Percentiles rank a stretch among this genome's conserved stretches.
phyloP scores from a whole-genome alignment of 2,329 filamentous ascomycete species.

The Aspergillus vadensis region DNA sequence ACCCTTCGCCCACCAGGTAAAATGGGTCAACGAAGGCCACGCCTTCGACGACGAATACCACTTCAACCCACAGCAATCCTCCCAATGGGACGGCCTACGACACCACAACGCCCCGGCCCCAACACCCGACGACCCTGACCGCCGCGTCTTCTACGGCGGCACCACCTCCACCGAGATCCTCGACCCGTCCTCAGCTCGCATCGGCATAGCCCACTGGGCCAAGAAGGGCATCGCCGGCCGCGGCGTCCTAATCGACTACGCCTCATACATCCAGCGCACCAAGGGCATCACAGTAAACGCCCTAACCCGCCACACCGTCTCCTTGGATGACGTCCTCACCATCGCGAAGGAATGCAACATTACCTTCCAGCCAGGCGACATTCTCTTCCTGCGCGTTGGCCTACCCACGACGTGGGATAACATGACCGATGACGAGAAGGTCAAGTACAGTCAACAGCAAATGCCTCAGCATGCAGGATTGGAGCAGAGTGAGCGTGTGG shows the following conservation, averaged over 20 bases:
- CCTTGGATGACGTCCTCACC: constrained; percentile 38
- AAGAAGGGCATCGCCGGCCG: constrained; percentile 43
- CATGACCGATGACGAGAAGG: constrained; percentile 32
- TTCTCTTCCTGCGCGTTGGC: constrained; percentile 44
- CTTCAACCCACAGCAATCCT: constrained; percentile 57
- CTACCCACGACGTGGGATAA: constrained; percentile 37
- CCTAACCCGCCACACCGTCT: constrained; percentile 35
- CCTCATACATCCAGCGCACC: constrained; percentile 35
- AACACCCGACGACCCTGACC: constrained; percentile 30
- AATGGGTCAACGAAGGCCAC: constrained; percentile 46
- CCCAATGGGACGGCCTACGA: constrained; percentile 57
- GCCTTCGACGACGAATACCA: constrained; percentile 55
- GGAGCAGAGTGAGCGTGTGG: constrained; percentile 44
- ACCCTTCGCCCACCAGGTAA: constrained; percentile 56
- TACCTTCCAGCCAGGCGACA: constrained; percentile 39
- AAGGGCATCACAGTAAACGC: constrained; percentile 36
- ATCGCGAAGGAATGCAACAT: constrained; percentile 41
- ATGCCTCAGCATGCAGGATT: constrained; percentile 39
- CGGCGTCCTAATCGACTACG: constrained; percentile 45
- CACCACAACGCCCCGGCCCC: constrained; percentile 52
- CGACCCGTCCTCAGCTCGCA: constrained; percentile 34
- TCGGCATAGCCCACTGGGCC: constrained; percentile 43
- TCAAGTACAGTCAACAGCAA: constrained; percentile 33
- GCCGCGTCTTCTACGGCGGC: constrained; percentile 41
- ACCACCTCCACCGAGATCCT: constrained; percentile 40